A percentile compares a stretch with the other conserved stretches of the same genome.
These are phyloP conservation scores for Xylariaceae sp. DNA, from an alignment of 2,329 filamentous ascomycete species.

Conservation along the genomic window DNA sequence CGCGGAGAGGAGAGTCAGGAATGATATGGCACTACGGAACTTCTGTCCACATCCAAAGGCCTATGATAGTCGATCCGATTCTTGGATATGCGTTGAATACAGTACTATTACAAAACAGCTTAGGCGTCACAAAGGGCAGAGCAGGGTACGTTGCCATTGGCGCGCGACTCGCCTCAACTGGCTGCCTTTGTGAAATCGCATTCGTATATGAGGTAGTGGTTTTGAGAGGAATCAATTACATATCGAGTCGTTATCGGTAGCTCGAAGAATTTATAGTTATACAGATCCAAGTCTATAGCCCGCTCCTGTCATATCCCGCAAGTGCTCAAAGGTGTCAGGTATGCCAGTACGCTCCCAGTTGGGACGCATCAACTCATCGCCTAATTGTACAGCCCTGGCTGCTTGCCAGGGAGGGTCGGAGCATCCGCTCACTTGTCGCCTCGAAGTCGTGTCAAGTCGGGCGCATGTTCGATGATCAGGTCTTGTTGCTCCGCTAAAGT, in stretches of 20 bases:
- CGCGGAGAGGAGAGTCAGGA: too few relatives aligned
- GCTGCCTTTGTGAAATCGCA: not conserved
- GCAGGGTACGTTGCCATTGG: too few relatives aligned
- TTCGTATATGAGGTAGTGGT: not conserved
- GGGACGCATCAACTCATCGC: too few relatives aligned
- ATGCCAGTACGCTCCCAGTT: not conserved
- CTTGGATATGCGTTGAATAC: too few relatives aligned
- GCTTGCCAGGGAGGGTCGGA: not conserved
- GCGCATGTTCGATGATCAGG: too few relatives aligned
- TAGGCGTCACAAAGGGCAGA: too few relatives aligned
- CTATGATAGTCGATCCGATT: too few relatives aligned
- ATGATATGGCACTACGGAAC: too few relatives aligned
- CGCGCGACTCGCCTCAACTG: too few relatives aligned
- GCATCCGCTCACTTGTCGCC: not conserved
- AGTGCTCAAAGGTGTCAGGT: not conserved
- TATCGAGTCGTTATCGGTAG: slow-evolving; percentile 4
- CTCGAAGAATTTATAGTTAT: not conserved
- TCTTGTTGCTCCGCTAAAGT: slow-evolving; percentile 37
- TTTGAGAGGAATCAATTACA: slow-evolving; percentile 13
- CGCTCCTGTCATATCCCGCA: not conserved
- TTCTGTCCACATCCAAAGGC: too few relatives aligned
- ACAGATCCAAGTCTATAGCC: not conserved
- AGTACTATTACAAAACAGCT: too few relatives aligned
- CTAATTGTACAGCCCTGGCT: slow-evolving; percentile 14
- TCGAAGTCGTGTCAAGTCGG: too few relatives aligned